Conservation (phyloP, 129 eudicot species). For the Silybum marianum region DNA sequence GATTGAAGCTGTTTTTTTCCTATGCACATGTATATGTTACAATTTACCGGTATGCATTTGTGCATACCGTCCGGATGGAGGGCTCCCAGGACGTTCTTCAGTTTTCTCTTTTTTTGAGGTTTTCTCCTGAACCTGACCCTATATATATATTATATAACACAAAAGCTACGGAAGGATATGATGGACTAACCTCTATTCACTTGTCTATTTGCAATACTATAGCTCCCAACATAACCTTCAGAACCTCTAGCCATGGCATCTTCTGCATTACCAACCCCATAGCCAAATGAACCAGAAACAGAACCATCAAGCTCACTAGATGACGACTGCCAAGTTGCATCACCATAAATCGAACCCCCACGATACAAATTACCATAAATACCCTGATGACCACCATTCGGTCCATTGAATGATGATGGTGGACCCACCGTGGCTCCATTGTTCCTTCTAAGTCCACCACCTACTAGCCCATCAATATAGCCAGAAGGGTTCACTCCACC, state of each 20-base stretch:
- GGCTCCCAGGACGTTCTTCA: too few relatives aligned
- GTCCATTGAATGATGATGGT: conserved; percentile 41
- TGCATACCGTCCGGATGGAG: too few relatives aligned
- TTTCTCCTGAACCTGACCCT: not conserved
- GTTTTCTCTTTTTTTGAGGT: too few relatives aligned
- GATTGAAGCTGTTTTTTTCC: too few relatives aligned
- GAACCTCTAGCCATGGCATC: conserved; percentile 52
- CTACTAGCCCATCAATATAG: conserved; percentile 47
- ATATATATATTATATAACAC: not conserved
- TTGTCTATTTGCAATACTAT: conserved; percentile 71
- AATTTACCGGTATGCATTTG: too few relatives aligned
- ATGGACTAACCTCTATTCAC: conserved; percentile 62
- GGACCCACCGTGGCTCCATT: conserved; percentile 32
- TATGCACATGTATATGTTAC: too few relatives aligned
- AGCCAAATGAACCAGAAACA: conserved; percentile 57
- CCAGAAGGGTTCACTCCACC: conserved; percentile 54
- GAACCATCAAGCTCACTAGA: conserved; percentile 58
- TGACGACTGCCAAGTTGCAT: conserved; percentile 71
- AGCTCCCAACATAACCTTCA: conserved; percentile 68
- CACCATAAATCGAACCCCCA: conserved; percentile 58
- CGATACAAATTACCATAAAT: conserved; percentile 60
- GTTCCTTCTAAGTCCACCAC: conserved; percentile 60
- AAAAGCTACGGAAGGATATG: not conserved
- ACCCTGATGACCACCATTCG: conserved; percentile 50
- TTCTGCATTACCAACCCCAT: conserved; percentile 57